Percentiles rank a stretch among this genome's conserved stretches.
Conservation (phyloP, 2,329 filamentous ascomycete species). For the Knufia fluminis region DNA sequence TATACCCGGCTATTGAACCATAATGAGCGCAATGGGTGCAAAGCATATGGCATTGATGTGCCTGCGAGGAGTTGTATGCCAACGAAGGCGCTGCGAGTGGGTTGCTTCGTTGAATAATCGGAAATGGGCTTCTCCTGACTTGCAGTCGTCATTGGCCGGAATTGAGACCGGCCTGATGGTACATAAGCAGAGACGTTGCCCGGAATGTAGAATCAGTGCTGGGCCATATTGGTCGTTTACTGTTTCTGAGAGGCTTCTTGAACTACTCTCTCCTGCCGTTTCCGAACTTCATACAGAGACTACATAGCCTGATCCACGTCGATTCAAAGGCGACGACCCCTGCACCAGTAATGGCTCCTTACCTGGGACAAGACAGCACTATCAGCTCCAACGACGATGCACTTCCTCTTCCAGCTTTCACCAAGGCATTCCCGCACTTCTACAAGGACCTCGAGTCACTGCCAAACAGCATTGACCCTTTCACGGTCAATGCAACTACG, state of each 20-base stretch:
- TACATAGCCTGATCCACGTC: neutral
- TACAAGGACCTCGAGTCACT: slow-evolving; percentile 35
- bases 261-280: neutral
- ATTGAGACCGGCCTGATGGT: slow-evolving; percentile 19
- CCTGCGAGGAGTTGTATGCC: too few species aligned
- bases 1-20: too few species aligned
- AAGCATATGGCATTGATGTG: too few species aligned
- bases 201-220: too few species aligned
- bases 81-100: too few species aligned
- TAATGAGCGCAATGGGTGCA: too few species aligned
- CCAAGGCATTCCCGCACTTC: slow-evolving; percentile 36
- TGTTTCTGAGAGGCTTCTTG: too few species aligned
- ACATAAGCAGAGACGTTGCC: slow-evolving; percentile 12
- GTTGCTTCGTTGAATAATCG: too few species aligned
- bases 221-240: too few species aligned
- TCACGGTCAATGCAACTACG: slow-evolving; percentile 39
- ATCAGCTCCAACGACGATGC: slow-evolving; percentile 9
- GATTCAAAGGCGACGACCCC: neutral
- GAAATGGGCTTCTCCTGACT: slow-evolving; percentile 22
- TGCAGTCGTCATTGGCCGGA: slow-evolving; percentile 18
- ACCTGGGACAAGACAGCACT: neutral
- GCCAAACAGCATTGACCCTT: slow-evolving; percentile 35
- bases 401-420: slow-evolving; percentile 27
- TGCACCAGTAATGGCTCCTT: neutral
- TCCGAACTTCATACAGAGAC: too few species aligned